These are phyloP conservation scores for Caryopteris hybrid DNA, from an alignment of 305 asterid species.

Conservation along the genomic window DNA sequence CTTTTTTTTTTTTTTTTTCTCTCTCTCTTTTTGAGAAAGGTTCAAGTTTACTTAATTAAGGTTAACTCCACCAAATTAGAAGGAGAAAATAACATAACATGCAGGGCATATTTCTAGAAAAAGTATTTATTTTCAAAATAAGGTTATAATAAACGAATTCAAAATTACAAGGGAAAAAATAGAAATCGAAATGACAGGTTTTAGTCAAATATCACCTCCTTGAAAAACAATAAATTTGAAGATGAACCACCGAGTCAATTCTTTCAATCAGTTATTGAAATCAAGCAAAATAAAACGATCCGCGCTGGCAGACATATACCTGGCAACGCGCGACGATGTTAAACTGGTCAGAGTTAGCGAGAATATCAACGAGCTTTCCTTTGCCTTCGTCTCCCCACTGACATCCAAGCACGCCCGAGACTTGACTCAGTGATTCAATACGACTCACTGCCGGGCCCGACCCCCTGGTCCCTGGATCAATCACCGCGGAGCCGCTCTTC, in stretches of 20 bases:
- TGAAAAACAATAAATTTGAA: background rate
- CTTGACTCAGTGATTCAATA: conserved; percentile 80
- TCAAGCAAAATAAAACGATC: background rate
- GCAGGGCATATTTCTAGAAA: background rate
- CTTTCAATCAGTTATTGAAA: background rate
- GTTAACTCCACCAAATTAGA: background rate
- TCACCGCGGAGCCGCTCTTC: conserved; percentile 31
- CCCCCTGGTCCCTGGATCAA: conserved; percentile 23
- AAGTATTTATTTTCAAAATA: background rate
- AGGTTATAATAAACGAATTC: background rate
- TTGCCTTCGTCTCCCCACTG: conserved; percentile 99
- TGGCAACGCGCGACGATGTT: conserved; percentile 97
- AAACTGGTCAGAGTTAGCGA: conserved; percentile 65
- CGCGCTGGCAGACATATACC: conserved; percentile 30
- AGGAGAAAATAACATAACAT: background rate
- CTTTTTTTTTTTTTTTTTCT: too few species aligned
- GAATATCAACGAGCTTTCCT: conserved; percentile 89
- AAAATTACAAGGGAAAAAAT: background rate
- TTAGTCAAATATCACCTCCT: background rate
- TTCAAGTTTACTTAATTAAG: background rate
- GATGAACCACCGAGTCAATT: background rate
- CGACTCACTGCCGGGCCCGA: conserved; percentile 36
- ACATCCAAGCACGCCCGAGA: conserved; percentile 89
- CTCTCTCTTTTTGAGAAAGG: too few species aligned
- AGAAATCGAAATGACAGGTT: conserved; percentile 2